phyloP scores from a whole-genome alignment of 768 basidiomycete genomes.

The Tulasnella sp. region DNA sequence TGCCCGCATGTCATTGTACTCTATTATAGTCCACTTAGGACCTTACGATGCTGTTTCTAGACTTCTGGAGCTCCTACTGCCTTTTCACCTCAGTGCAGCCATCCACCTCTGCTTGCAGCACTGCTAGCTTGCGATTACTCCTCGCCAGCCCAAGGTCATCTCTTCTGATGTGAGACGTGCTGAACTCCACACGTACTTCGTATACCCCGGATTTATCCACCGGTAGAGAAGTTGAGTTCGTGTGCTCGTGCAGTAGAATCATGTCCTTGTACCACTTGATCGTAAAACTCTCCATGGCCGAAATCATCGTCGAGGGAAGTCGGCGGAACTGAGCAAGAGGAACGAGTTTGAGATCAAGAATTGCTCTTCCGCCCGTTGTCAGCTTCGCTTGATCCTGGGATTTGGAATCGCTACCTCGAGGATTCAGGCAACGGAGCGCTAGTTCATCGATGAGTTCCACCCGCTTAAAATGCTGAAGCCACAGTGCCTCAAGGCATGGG shows the following conservation, averaged over 20 bases:
- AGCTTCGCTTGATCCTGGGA: not conserved
- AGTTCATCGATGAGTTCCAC: constrained; percentile 66
- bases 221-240: constrained; percentile 13
- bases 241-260: not conserved
- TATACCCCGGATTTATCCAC: constrained; percentile 3
- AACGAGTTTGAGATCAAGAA: constrained; percentile 56
- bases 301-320: not conserved
- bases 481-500: constrained; percentile 73
- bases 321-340: constrained; percentile 62
- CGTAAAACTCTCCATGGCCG: constrained; percentile 1
- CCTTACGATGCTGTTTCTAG: constrained; percentile 16
- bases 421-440: constrained; percentile 17
- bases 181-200: constrained; percentile 11
- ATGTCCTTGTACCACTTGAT: constrained; percentile 19
- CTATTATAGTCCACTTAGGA: constrained; percentile 1
- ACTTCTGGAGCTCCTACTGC: not conserved
- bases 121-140: not conserved
- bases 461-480: constrained; percentile 63
- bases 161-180: constrained; percentile 2
- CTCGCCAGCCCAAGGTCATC: constrained; percentile 2
- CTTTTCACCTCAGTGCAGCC: not conserved
- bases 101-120: not conserved
- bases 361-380: constrained; percentile 41
- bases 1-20: not conserved
- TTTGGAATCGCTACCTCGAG: not conserved